Percentiles rank a stretch among this genome's conserved stretches.
These are phyloP conservation scores for Cucurbita ficifolia DNA, from an alignment of 306 rosid genomes.

Conservation along the genomic window DNA sequence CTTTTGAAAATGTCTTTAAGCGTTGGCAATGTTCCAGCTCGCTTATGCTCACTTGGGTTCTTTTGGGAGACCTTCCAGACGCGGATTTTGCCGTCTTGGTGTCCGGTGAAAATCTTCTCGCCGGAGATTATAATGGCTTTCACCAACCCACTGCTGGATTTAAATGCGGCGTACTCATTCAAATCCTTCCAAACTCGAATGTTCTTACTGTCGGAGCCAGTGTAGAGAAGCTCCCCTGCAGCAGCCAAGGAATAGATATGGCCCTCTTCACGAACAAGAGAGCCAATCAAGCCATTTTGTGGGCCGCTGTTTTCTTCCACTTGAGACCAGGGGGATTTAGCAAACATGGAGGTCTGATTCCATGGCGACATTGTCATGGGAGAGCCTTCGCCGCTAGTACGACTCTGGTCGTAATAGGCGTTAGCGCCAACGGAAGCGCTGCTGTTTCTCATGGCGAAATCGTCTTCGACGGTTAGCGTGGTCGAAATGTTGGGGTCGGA, in stretches of 20 bases:
- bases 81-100: slow-evolving; percentile 79
- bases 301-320: slow-evolving; percentile 9
- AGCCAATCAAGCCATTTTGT: slow-evolving; percentile 32
- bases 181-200: slow-evolving; percentile 89
- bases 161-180: slow-evolving; percentile 59
- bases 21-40: slow-evolving; percentile 74
- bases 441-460: slow-evolving; percentile 5
- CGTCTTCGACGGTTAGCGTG: background rate
- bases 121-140: slow-evolving; percentile 67
- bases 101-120: slow-evolving; percentile 66
- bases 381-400: slow-evolving; percentile 48
- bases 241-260: slow-evolving; percentile 82
- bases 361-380: slow-evolving; percentile 75
- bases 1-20: slow-evolving; percentile 77
- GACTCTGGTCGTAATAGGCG: background rate
- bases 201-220: slow-evolving; percentile 15
- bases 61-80: slow-evolving; percentile 61
- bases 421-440: slow-evolving; percentile 4
- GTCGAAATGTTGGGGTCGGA: slow-evolving; percentile 13
- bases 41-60: slow-evolving; percentile 48
- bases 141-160: slow-evolving; percentile 76
- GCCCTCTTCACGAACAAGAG: slow-evolving; percentile 70
- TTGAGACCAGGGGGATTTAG: slow-evolving; percentile 23
- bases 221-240: slow-evolving; percentile 51
- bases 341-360: slow-evolving; percentile 37